A percentile compares a stretch with the other conserved stretches of the same genome.
phyloP scores from a whole-genome alignment of 2,329 filamentous ascomycete species.

The Paraphoma chrysanthemicola region DNA sequence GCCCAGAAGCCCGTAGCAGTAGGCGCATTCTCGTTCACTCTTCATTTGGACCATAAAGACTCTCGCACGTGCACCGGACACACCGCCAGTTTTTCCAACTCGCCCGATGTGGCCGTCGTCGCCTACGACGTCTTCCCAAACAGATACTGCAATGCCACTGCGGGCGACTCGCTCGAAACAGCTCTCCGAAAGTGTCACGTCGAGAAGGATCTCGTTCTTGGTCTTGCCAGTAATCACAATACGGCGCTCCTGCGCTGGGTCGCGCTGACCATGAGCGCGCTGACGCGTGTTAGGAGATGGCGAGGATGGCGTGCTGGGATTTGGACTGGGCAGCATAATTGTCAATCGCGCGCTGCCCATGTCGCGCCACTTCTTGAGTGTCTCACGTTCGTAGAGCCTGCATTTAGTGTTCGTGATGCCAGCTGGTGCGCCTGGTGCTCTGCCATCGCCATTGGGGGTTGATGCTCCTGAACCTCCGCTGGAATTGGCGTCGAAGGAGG shows the following conservation, averaged over 20 bases:
- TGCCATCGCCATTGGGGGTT: constrained; percentile 39
- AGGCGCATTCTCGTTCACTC: constrained; percentile 57
- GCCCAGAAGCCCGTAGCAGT: constrained; percentile 57
- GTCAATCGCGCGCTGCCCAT: constrained; percentile 84
- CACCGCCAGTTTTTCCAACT: constrained; percentile 64
- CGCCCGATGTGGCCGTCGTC: constrained; percentile 65
- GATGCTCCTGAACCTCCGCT: constrained; percentile 39
- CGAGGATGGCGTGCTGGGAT: constrained; percentile 55
- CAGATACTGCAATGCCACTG: constrained; percentile 85
- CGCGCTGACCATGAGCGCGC: constrained; percentile 46
- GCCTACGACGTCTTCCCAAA: constrained; percentile 71
- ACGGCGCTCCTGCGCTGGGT: constrained; percentile 74
- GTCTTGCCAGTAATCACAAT: constrained; percentile 79
- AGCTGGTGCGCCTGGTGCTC: constrained; percentile 56
- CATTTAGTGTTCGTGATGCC: constrained; percentile 85
- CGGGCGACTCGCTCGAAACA: constrained; percentile 85
- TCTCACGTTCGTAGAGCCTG: constrained; percentile 80
- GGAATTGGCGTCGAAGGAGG: constrained; percentile 55
- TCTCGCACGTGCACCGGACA: constrained; percentile 60
- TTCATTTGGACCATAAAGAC: constrained; percentile 70
- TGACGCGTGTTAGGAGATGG: constrained; percentile 31
- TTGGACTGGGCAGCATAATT: constrained; percentile 73
- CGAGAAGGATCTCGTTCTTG: constrained; percentile 72
- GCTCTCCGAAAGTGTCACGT: constrained; percentile 82
- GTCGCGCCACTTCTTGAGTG: constrained; percentile 83